Conservation (phyloP, 2,329 filamentous ascomycete genomes). For the Colletotrichum sp. region DNA sequence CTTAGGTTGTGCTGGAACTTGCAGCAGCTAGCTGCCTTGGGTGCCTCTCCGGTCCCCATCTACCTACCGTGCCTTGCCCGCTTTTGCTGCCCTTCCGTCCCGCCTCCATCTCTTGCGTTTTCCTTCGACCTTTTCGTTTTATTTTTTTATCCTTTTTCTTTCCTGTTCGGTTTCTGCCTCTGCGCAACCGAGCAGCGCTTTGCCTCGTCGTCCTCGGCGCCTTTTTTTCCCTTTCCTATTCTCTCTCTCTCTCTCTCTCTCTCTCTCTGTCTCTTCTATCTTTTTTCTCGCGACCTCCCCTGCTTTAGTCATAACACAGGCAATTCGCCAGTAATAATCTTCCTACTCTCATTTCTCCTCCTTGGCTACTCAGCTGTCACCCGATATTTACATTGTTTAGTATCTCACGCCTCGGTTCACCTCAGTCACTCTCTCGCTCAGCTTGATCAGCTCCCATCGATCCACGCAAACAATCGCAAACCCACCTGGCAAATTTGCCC, state of each 20-base stretch:
- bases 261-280: neutral
- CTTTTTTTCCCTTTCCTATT: constrained; percentile 5
- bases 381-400: constrained; percentile 1
- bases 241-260: neutral
- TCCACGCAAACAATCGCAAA: neutral
- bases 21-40: neutral
- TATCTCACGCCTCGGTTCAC: neutral
- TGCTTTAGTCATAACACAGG: neutral
- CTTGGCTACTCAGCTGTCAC: neutral
- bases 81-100: constrained; percentile 20
- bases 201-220: constrained; percentile 14
- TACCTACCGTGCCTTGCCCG: neutral
- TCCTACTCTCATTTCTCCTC: neutral
- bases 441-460: neutral
- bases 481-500: neutral
- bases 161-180: neutral
- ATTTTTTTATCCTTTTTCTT: constrained; percentile 10
- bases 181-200: neutral
- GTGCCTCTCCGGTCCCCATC: neutral
- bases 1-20: neutral
- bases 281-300: neutral
- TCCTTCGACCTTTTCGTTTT: constrained; percentile 3
- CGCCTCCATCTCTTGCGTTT: neutral
- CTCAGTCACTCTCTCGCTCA: constrained; percentile 4
- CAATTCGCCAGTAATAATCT: neutral